Evolutionary conservation across 768 basidiomycete genomes (phyloP), one percentile per base, ranked within the genome.

Genomic region (Rhodotorula paludigena): DNA sequence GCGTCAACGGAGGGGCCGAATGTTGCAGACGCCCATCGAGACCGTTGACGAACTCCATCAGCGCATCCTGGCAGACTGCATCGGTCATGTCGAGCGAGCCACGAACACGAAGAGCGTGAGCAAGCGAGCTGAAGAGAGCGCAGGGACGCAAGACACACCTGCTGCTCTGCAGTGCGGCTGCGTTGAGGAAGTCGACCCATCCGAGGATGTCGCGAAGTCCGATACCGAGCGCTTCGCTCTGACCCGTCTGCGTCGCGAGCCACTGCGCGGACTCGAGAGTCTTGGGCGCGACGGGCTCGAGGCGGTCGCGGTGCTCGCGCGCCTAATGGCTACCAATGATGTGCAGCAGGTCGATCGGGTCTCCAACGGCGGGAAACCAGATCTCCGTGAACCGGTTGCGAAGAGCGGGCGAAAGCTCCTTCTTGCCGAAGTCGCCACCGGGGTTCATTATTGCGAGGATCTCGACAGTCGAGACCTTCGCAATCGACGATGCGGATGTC

Each of bases 401-500:
- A 45, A 99, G 81, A 0, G 96, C 96, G 39, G 93, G 94, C 3
- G 96, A 98, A 3, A 99, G 81, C 76, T 99, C 96, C 77, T 98
- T 99, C 82, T 99, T 99, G 33, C 96, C 96, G 74, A 93, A 98
- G 76, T 99, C 96, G 21, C 96, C 96, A n/a, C 96, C 96, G 0
- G 96, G 96, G 77, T 99, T 99, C 96, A 99, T 99, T 5, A 96
- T 98, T 5, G 96, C 92, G 0, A 97, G 82, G 44, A 99, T 85
- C 77, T 92, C 88, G 82, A n/a, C n/a, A n/a, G n/a, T n/a, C n/a
- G n/a, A 99, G 98, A 2, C 79, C 80, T 7, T 82, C 79, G 12
- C 80, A 76, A 14, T 91, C 93, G 28, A 79, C 80, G 48, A 98
- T 81, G 12, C 82, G 82, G 39, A 87, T 84, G 69, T 87, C 82